Percentiles rank a stretch among this genome's conserved stretches.
These are phyloP conservation scores for Tolypocladium album DNA, from an alignment of 2,329 filamentous ascomycete genomes.

Conservation along the genomic window DNA sequence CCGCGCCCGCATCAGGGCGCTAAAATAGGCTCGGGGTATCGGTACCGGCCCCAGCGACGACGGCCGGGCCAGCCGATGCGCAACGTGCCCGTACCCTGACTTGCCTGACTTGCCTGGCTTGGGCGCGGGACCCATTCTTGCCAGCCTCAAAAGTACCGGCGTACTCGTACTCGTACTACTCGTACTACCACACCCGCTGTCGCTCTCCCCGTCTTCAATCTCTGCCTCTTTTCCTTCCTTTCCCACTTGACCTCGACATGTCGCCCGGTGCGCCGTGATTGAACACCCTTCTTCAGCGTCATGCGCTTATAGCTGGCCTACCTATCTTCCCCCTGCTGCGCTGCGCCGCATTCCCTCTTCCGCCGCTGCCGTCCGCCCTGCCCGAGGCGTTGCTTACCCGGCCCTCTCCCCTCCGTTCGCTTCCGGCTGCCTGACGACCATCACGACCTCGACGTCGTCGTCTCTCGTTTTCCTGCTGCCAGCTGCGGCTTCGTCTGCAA, in stretches of 20 bases:
- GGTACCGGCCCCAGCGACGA: neutral
- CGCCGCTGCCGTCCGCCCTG: neutral
- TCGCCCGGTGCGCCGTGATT: conserved; percentile 14
- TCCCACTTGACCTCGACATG: conserved; percentile 3
- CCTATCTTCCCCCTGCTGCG: conserved; percentile 1
- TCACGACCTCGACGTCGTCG: neutral
- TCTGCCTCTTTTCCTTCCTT: neutral
- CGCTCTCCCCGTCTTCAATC: neutral
- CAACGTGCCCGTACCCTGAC: neutral
- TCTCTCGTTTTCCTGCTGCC: neutral
- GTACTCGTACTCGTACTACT: neutral
- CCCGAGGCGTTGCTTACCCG: conserved; percentile 1
- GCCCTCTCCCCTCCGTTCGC: neutral
- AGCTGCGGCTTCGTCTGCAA: neutral
- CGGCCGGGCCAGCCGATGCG: neutral
- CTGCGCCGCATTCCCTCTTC: neutral
- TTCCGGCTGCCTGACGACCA: neutral
- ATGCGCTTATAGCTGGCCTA: conserved; percentile 20
- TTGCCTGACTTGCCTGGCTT: no score
- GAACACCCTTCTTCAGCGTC: conserved; percentile 6
- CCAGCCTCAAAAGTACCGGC: neutral
- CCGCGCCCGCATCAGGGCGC: neutral
- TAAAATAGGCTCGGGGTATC: neutral
- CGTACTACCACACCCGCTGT: neutral
- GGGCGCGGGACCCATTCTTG: neutral